Evolutionary conservation across 345 rosid genomes (phyloP).

Genomic region (Brassica carinata): DNA sequence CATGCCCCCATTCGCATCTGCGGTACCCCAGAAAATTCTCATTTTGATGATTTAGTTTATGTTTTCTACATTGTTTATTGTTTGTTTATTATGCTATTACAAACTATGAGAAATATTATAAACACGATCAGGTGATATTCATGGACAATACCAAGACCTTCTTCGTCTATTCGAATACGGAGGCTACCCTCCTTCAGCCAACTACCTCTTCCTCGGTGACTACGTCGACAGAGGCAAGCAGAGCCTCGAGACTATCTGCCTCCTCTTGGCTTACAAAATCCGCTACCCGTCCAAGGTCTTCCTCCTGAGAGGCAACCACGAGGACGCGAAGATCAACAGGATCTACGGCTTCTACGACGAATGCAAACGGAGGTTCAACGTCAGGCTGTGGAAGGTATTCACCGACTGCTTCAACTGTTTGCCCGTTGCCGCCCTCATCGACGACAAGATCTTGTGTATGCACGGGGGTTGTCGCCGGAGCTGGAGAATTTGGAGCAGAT

Average conservation of each 20-base stretch:
- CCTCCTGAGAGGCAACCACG: conserved; percentile 96
- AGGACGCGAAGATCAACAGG: conserved; percentile 95
- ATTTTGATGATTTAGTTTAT: background rate
- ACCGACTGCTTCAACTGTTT: conserved; percentile 92
- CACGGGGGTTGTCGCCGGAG: conserved; percentile 97
- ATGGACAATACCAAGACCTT: conserved; percentile 96
- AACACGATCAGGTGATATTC: conserved; percentile 63
- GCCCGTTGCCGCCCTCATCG: conserved; percentile 92
- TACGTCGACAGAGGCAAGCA: conserved; percentile 98
- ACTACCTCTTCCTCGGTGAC: conserved; percentile 93
- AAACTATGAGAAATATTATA: no score
- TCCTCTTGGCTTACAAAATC: conserved; percentile 93
- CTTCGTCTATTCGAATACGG: conserved; percentile 81
- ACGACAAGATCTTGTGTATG: conserved; percentile 93
- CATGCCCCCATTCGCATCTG: conserved; percentile 89
- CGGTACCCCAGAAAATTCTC: conserved; percentile 49
- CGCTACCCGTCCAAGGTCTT: conserved; percentile 69
- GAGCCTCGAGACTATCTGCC: conserved; percentile 94
- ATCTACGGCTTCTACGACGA: conserved; percentile 98
- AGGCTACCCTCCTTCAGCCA: conserved; percentile 88
- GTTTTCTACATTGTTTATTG: no score
- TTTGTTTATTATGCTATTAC: background rate
- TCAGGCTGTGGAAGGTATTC: conserved; percentile 91
- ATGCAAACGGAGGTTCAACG: conserved; percentile 94
- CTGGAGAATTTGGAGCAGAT: conserved; percentile 73